Base-by-base conservation (phyloP, 345 rosid species). In the Euphorbia pulcherrima region DNA sequence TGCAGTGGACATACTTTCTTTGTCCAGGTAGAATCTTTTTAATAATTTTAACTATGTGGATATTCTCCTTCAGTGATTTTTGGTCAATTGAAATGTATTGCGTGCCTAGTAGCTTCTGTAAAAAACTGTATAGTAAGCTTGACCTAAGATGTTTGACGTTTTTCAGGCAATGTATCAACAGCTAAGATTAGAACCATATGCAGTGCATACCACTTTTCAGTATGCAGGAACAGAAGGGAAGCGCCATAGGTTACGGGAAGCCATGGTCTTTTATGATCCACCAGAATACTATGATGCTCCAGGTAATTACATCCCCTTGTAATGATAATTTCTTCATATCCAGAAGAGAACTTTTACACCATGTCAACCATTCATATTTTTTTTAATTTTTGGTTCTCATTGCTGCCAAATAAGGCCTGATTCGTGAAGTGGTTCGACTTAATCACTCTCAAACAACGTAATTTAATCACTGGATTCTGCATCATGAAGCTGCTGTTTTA, bases 211-310 rank as follows among this genome's bases (percentile, higher is more conserved):
- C 73, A 94, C 99, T 20, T 94, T 89, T 78, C 99, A 94, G 65
- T 94, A 87, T 82, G 97, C 83, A 60, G 99, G 97, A 60, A 94
- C 99, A 3, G 99, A 89, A 65, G 99, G 99, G 68, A 91, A 91
- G 85, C 92, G 99, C 52, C 97, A 94, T 62, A 86, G 99, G 64
- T 77, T 94, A 67, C 87, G 99, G 65, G 99, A 94, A 67, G 97
- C 79, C 72, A 91, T 81, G 93, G 78, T 83, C 64, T 94, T 94
- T 76, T 89, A 82, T 80, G 97, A 94, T 78, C 92, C 90, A 41
- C 89, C 93, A 12, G 97, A 89, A 61, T 94, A 94, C 77, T 91
- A 86, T 72, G 90, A 94, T 73, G 65, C 78, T 24, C 85, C 92
- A 74, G 97, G 99, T 94, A 87, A 71, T 58, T 40, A 44, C 44